Base-by-base conservation (phyloP, 495 filamentous ascomycete species). In the Sabuloglossum arenarium region DNA sequence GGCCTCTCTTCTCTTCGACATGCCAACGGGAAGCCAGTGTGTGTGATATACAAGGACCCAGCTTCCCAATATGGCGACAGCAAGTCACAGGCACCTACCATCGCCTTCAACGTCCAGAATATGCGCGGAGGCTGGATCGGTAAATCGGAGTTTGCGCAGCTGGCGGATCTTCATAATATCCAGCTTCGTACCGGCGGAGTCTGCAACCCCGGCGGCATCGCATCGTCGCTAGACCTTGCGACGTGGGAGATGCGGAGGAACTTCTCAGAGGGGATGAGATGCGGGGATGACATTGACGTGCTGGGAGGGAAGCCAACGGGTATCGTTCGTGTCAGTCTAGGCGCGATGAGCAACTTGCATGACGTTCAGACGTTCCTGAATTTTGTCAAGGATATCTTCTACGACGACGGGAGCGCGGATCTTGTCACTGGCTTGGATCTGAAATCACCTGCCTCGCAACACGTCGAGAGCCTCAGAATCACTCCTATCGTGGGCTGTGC, bases 401-500 rank as follows among this genome's bases (percentile, higher is more conserved):
- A 67, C 23, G 63, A 71, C 6, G 45, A 47, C 3, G 23, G 34
- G 34, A 1, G 5, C 34, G 12, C 9, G 9, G 34, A 37, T 1
- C 11, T 37, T 14, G 34, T 14, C 34, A 14, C 34, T 14, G 34
- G 34, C 12, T 14, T 37, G 2, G 12, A 14, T 14, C 34, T 37
- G 9, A 14, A 37, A 37, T 1, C 34, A 1, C 34, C 34, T 2
- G 34, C 34, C 11, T 37, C 12, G 34, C 34, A 37, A 14, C 34
- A 6, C 5, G 64, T 70, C 29, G 66, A 69, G 42, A 66, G 61
- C 39, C 56, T 71, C 16, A 69, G 64, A 25, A 61, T 71, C 0
- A 68, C 85, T 61, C 88, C 88, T 0, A 89, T 95, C 66, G 94
- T 94, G 68, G 86, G 82, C 63, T 95, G 88, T 63, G 84, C 76